phyloP scores from a whole-genome alignment of 805 yeast species.

The Ogataea degrootiae region DNA sequence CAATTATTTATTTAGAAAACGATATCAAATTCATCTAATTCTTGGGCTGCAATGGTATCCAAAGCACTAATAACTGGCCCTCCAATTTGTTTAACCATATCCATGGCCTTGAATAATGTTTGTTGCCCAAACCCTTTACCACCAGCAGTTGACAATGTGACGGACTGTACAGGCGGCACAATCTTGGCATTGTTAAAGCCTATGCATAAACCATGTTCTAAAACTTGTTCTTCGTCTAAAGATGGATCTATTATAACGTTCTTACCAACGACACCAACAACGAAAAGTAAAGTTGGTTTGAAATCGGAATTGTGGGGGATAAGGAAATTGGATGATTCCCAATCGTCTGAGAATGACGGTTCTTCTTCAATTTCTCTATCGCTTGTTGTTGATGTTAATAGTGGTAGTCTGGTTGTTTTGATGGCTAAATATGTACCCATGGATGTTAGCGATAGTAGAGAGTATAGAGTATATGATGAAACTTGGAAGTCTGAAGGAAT shows the following conservation, averaged over 20 bases:
- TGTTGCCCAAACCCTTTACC: slow-evolving; percentile 52
- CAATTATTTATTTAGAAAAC: slow-evolving; percentile 13
- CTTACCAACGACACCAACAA: slow-evolving; percentile 69
- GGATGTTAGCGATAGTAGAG: slow-evolving; percentile 56
- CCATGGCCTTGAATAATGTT: slow-evolving; percentile 48
- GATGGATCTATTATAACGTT: slow-evolving; percentile 80
- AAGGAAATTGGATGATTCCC: slow-evolving; percentile 53
- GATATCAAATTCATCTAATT: slow-evolving; percentile 28
- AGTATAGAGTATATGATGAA: slow-evolving; percentile 68
- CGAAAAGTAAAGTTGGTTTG: slow-evolving; percentile 72
- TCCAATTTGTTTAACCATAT: slow-evolving; percentile 58
- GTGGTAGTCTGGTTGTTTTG: slow-evolving; percentile 71
- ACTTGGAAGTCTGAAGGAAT: slow-evolving; percentile 35
- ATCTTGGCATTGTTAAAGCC: slow-evolving; percentile 68
- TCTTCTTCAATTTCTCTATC: slow-evolving; percentile 72
- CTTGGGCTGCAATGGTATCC: slow-evolving; percentile 40
- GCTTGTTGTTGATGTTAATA: slow-evolving; percentile 62
- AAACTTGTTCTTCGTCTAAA: slow-evolving; percentile 79
- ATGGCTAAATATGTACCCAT: slow-evolving; percentile 79
- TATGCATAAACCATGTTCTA: slow-evolving; percentile 75
- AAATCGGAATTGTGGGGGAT: slow-evolving; percentile 35
- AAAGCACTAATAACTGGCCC: slow-evolving; percentile 55
- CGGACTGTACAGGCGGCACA: slow-evolving; percentile 66
- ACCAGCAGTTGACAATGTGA: slow-evolving; percentile 49
- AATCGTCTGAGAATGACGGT: slow-evolving; percentile 89